Base-by-base conservation (phyloP, 208 protist genomes). In the Wallacemonas sp. region DNA sequence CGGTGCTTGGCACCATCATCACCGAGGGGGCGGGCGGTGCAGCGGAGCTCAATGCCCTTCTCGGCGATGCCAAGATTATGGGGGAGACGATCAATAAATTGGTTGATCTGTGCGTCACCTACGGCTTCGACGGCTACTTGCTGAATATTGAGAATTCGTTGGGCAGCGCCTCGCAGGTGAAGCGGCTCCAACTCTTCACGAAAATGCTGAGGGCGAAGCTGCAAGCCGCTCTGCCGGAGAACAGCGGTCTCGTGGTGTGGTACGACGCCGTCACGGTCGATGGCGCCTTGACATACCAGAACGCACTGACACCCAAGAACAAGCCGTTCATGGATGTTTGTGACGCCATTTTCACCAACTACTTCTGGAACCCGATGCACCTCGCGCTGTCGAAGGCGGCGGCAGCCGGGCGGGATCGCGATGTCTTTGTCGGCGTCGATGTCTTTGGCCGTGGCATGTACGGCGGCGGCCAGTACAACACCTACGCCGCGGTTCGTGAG, bases 41-140 rank as follows among this genome's bases (percentile, higher is more conserved):
- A 0, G 8, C 13, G 0, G 87, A 95, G 1, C 22, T 79, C 24
- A 9, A 52, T 12, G 3, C 60, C 24, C 41, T 94, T 21, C 63
- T 92, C 4, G 68, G 67, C 0, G 71, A 86, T 39, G 71, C 80
- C 12, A 71, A 81, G 45, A 38, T 57, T 41, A 79, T 81, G 63
- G 68, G 52, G 1, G 15, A 52, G 12, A 66, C 83, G 6, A 85
- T 93, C 52, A 30, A 55, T 22, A 63, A 81, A 17, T 66, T 98
- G 0, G 75, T 87, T 2, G 52, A 73, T 6, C 44, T 98, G 8
- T 80, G 72, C 45, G 61, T 86, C 15, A 38, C 73, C 24, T 91
- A 93, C 66, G 68, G 76, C 32, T 98, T 98, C 61, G 92, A 98
- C 67, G 94, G 94, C 9, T 98, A 94, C 65, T 71, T 98, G 10